Conservation (phyloP, 1,284 basidiomycete species). For the Crepidotus sp. region DNA sequence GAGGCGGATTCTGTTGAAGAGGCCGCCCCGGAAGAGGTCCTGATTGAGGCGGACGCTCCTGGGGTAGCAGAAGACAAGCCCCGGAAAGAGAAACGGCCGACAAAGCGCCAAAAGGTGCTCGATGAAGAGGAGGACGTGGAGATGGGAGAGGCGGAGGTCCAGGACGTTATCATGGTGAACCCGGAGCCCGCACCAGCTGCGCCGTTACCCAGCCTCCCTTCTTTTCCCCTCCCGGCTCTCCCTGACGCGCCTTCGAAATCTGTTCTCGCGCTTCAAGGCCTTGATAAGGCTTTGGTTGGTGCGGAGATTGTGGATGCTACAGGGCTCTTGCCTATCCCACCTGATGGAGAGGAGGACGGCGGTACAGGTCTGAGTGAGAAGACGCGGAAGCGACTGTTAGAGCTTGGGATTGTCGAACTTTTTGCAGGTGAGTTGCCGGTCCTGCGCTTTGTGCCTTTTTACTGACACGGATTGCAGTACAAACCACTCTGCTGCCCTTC, state of each 20-base stretch:
- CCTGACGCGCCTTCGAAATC: constrained; percentile 67
- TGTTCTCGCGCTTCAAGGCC: constrained; percentile 64
- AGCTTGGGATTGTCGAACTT: constrained; percentile 72
- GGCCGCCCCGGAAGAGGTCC: constrained; percentile 12
- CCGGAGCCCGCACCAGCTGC: constrained; percentile 9
- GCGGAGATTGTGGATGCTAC: constrained; percentile 66
- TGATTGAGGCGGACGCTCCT: constrained; percentile 5
- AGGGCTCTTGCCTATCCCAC: constrained; percentile 38
- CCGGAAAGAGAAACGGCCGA: constrained; percentile 29
- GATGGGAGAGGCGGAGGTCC: constrained; percentile 18
- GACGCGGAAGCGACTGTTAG: constrained; percentile 55
- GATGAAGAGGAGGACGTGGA: constrained; percentile 18
- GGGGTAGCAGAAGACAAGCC: constrained; percentile 7
- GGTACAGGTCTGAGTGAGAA: constrained; percentile 49
- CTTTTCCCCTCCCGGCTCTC: constrained; percentile 63
- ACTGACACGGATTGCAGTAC: constrained; percentile 43
- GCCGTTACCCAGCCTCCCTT: constrained; percentile 36
- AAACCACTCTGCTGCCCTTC: constrained; percentile 75
- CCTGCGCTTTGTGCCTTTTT: constrained; percentile 5
- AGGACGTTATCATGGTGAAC: constrained; percentile 20
- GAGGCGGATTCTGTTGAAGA: constrained; percentile 8
- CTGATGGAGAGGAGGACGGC: constrained; percentile 32
- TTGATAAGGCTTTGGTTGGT: constrained; percentile 65
- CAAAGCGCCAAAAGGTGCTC: constrained; percentile 33
- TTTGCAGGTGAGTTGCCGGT: constrained; percentile 66